phyloP scores from a whole-genome alignment of 2,329 filamentous ascomycete genomes.

The Aspergillus transmontanensis region DNA sequence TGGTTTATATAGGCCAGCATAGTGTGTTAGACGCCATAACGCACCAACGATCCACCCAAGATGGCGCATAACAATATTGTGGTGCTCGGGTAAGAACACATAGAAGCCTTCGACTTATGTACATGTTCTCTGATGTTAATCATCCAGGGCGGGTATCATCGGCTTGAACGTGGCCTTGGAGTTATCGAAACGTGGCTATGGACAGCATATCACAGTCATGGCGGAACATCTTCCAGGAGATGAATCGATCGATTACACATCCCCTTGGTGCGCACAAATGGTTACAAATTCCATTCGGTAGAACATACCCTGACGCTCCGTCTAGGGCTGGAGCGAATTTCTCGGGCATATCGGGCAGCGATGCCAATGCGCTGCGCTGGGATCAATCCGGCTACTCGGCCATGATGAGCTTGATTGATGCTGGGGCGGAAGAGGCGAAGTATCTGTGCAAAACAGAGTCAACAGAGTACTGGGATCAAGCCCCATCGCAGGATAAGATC shows the following conservation, averaged over 20 bases:
- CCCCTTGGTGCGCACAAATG: constrained; percentile 37
- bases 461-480: constrained; percentile 47
- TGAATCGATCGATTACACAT: constrained; percentile 43
- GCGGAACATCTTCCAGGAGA: constrained; percentile 48
- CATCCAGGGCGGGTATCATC: constrained; percentile 12
- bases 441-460: constrained; percentile 44
- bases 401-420: constrained; percentile 39
- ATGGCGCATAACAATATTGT: constrained; percentile 8
- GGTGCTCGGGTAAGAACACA: background rate
- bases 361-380: constrained; percentile 47
- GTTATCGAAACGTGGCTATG: constrained; percentile 11
- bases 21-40: background rate
- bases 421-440: constrained; percentile 30
- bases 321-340: constrained; percentile 49
- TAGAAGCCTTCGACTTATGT: background rate
- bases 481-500: constrained; percentile 45
- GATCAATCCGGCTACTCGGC: constrained; percentile 42
- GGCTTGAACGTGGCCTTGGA: constrained; percentile 15
- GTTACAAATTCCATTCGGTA: background rate
- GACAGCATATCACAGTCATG: constrained; percentile 34
- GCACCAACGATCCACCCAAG: background rate
- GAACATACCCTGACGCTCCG: background rate
- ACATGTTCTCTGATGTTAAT: background rate
- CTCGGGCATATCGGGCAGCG: constrained; percentile 47
- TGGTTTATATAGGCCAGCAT: background rate